Evolutionary conservation across 2,329 filamentous ascomycete species (phyloP).

Genomic region (Nothopassalora personata): DNA sequence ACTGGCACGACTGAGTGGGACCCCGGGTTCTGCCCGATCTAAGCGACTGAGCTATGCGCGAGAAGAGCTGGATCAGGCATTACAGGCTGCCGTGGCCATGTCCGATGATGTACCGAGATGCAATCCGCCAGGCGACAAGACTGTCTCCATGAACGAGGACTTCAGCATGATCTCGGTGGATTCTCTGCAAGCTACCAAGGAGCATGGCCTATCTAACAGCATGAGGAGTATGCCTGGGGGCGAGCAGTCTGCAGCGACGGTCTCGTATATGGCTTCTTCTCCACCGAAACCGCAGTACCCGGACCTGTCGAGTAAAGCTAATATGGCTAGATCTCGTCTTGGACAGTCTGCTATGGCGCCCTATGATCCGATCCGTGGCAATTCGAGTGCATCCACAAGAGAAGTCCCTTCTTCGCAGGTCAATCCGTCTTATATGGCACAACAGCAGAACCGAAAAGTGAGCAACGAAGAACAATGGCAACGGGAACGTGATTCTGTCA

Average conservation of each 20-base stretch:
- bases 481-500: constrained; percentile 17
- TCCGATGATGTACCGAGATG: not conserved
- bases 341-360: not conserved
- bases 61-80: constrained; percentile 28
- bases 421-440: not conserved
- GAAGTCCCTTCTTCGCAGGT: not conserved
- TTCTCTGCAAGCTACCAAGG: constrained; percentile 36
- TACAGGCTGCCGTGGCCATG: constrained; percentile 27
- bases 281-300: constrained; percentile 26
- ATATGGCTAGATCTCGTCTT: constrained; percentile 6
- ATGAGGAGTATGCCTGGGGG: constrained; percentile 6
- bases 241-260: constrained; percentile 18
- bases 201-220: constrained; percentile 16
- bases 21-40: constrained; percentile 15
- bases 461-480: constrained; percentile 13
- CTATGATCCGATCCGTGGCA: constrained; percentile 27
- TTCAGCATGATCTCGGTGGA: constrained; percentile 50
- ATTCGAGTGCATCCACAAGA: constrained; percentile 14
- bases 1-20: constrained; percentile 12
- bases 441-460: not conserved
- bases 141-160: constrained; percentile 44
- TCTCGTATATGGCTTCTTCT: constrained; percentile 30
- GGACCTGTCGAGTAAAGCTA: constrained; percentile 14
- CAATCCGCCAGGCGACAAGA: constrained; percentile 37
- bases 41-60: constrained; percentile 27